Evolutionary conservation across 495 filamentous ascomycete genomes (phyloP).

Genomic region (Aspergillus diversus): DNA sequence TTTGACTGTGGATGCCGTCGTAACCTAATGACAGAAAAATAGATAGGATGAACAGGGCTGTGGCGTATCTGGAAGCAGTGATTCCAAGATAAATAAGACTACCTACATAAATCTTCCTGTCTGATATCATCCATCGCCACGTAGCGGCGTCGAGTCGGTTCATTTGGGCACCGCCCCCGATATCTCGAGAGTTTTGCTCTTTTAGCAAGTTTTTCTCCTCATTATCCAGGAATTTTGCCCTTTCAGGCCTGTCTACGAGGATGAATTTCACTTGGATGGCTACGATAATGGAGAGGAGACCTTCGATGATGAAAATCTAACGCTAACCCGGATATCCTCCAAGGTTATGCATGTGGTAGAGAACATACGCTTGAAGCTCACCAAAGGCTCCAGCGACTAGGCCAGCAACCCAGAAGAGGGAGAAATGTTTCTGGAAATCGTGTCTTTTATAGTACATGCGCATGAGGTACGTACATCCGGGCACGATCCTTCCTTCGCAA

Average conservation of each 20-base stretch:
- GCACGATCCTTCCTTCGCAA: constrained; percentile 57
- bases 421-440: neutral
- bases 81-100: constrained; percentile 46
- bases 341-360: constrained; percentile 52
- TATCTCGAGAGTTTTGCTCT: neutral
- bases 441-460: neutral
- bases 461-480: constrained; percentile 29
- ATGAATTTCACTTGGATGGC: neutral
- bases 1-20: constrained; percentile 37
- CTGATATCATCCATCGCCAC: neutral
- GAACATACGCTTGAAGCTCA: constrained; percentile 58
- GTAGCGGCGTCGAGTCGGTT: neutral
- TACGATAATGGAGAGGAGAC: constrained; percentile 50
- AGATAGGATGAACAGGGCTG: constrained; percentile 50
- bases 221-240: neutral
- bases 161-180: neutral
- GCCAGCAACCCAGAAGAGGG: neutral
- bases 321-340: constrained; percentile 51
- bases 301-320: constrained; percentile 62
- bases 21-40: constrained; percentile 49
- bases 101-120: constrained; percentile 35
- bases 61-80: constrained; percentile 46
- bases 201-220: neutral
- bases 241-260: neutral
- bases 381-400: constrained; percentile 59